phyloP scores from a whole-genome alignment of 768 basidiomycete genomes.

The Tulasnella sp. region DNA sequence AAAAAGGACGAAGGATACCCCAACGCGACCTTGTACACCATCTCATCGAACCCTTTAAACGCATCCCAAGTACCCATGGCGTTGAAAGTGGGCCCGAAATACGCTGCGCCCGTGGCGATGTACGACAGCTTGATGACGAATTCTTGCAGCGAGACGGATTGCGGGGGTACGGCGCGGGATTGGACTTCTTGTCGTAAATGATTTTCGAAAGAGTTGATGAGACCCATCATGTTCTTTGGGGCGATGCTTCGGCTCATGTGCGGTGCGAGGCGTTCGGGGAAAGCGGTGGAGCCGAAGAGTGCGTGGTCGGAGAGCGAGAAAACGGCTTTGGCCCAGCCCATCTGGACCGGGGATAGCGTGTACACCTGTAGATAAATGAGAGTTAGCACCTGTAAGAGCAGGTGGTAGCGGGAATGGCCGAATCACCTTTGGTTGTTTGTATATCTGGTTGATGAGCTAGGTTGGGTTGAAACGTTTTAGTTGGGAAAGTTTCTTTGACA shows the following conservation, averaged over 20 bases:
- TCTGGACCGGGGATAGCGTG: conserved; percentile 5
- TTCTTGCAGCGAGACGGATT: conserved; percentile 7
- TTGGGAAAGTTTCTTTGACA: background rate
- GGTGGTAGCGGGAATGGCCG: background rate
- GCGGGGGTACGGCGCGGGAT: background rate
- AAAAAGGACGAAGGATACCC: conserved; percentile 21
- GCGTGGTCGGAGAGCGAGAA: conserved; percentile 18
- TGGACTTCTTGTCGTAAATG: conserved; percentile 6
- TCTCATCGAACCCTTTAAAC: conserved; percentile 19
- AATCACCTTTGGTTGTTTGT: conserved; percentile 24
- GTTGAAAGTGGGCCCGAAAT: conserved; percentile 25
- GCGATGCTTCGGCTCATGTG: conserved; percentile 14
- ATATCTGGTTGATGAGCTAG: conserved; percentile 22
- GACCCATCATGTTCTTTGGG: conserved; percentile 22
- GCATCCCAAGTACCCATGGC: background rate
- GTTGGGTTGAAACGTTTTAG: background rate
- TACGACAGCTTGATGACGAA: conserved; percentile 18
- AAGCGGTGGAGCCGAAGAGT: conserved; percentile 18
- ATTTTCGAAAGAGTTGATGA: conserved; percentile 13
- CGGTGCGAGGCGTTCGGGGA: conserved; percentile 10
- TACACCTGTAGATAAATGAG: background rate
- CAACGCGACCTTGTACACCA: conserved; percentile 11
- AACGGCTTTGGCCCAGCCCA: conserved; percentile 14
- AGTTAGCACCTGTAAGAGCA: background rate
- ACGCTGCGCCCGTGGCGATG: background rate